Evolutionary conservation across 1,139 yeast genomes (phyloP).

Genomic region (Maudiozyma humilis): DNA sequence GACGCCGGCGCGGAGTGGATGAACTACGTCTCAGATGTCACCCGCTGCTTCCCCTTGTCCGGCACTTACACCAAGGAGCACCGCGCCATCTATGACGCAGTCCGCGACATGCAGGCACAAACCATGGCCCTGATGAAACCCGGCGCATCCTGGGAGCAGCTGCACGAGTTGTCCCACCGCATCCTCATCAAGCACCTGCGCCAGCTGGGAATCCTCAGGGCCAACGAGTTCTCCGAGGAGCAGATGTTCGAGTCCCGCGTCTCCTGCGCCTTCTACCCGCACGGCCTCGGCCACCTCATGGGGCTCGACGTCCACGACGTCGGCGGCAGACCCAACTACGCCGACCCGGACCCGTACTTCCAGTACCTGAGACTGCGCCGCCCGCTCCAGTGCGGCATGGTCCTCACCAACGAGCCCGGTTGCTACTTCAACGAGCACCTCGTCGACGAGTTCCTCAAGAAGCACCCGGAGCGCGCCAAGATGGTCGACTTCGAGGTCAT

Average conservation of each 20-base stretch:
- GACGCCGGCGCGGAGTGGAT: conserved; percentile 99
- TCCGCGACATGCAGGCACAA: conserved; percentile 68
- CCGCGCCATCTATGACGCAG: conserved; percentile 72
- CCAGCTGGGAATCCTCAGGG: conserved; percentile 65
- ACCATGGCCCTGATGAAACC: conserved; percentile 68
- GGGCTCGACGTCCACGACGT: conserved; percentile 97
- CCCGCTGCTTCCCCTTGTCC: conserved; percentile 85
- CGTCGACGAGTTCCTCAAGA: conserved; percentile 50
- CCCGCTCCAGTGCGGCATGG: conserved; percentile 64
- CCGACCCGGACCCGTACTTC: conserved; percentile 69
- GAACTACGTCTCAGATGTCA: conserved; percentile 86
- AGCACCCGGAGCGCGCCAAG: conserved; percentile 48
- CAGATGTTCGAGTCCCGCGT: conserved; percentile 64
- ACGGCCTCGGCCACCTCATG: conserved; percentile 86
- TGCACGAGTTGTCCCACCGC: conserved; percentile 72
- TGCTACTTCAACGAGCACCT: conserved; percentile 80
- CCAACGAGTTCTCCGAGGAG: conserved; percentile 44
- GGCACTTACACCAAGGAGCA: conserved; percentile 90
- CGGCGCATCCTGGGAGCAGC: conserved; percentile 77
- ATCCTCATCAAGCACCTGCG: conserved; percentile 66
- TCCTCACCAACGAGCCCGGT: conserved; percentile 93
- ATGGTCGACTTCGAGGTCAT: conserved; percentile 59
- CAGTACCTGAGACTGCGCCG: conserved; percentile 76
- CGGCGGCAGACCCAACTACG: conserved; percentile 79
- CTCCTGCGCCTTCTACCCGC: conserved; percentile 81